Evolutionary conservation across 2,329 filamentous ascomycete genomes (phyloP).

Genomic region (Harringtonia lauricola): DNA sequence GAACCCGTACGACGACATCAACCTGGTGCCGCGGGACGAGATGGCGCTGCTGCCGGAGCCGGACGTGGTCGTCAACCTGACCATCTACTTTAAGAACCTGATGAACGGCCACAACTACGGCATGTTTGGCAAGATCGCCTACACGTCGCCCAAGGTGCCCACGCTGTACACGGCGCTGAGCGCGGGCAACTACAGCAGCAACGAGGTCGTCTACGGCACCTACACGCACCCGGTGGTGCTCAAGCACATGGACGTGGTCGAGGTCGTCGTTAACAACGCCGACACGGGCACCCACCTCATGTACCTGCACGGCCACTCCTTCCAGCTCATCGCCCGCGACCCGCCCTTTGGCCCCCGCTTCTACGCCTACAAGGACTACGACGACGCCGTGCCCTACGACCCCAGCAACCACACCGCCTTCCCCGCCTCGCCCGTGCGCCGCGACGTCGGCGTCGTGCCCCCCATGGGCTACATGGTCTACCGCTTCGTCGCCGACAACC

Average conservation of each 20-base stretch:
- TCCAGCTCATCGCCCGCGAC: slow-evolving; percentile 45
- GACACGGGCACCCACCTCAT: slow-evolving; percentile 65
- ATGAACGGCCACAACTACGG: slow-evolving; percentile 34
- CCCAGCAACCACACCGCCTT: slow-evolving; percentile 24
- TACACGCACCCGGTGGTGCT: slow-evolving; percentile 59
- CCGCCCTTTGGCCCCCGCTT: slow-evolving; percentile 50
- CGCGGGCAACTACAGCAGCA: slow-evolving; percentile 37
- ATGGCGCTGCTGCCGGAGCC: slow-evolving; percentile 48
- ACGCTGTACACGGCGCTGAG: slow-evolving; percentile 67
- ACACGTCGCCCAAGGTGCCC: slow-evolving; percentile 63
- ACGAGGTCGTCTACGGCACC: slow-evolving; percentile 53
- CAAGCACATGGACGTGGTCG: slow-evolving; percentile 54
- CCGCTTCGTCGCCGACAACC: slow-evolving; percentile 55
- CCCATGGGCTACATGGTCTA: slow-evolving; percentile 59
- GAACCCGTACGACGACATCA: slow-evolving; percentile 62
- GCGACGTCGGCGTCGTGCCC: slow-evolving; percentile 57
- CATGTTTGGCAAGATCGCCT: slow-evolving; percentile 70
- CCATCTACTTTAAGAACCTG: slow-evolving; percentile 56
- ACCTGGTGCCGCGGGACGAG: slow-evolving; percentile 57
- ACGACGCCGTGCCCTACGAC: slow-evolving; percentile 19
- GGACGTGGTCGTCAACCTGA: slow-evolving; percentile 51
- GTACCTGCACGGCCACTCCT: slow-evolving; percentile 67
- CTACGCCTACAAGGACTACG: slow-evolving; percentile 28
- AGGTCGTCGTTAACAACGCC: slow-evolving; percentile 67
- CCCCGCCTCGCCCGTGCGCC: slow-evolving; percentile 46